Evolutionary conservation across 192 early-diverging fungal species (phyloP), one percentile per base, ranked within the genome.

Genomic region (Umbelopsis sp.): DNA sequence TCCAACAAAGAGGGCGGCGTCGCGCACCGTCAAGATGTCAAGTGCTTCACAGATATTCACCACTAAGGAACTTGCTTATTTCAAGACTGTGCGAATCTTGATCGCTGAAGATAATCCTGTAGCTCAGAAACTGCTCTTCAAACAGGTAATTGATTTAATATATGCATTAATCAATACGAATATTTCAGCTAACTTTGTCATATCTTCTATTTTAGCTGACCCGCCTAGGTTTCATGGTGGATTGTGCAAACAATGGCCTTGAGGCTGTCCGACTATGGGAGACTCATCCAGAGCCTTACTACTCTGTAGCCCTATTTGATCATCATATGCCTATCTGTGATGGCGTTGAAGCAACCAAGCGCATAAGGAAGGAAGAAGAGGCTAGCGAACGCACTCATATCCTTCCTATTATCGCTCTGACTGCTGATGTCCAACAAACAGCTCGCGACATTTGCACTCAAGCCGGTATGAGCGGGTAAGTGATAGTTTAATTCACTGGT

Each of bases 271-370:
- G 69, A 0, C 30, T 78, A 23, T 84, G 81, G 72, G 75, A 73
- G 11, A 55, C 72, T 2, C 78, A 82, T 61, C 80, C 80, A 11
- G 55, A 70, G 25, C 71, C 78, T 33, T 82, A 80, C 47, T 84
- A 78, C 46, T 73, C 75, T 18, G 70, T 84, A 72, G 83, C 74
- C 4, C 82, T 84, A 50, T 84, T 84, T 78, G 83, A 84, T 71
- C 83, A 84, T 61, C 83, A 84, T 69, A 84, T 84, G 83, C 83
- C 81, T 70, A 75, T 75, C 68, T 71, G 80, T 49, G 84, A 85
- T 70, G 84, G 84, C 15, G 81, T 85, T 10, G 81, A 81, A 49
- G 84, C 84, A 49, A 82, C 84, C 3, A 81, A 84, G 37, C 75
- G 79, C 21, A 84, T 84, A 21, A 61, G 83, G 35, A 67, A 71